Evolutionary conservation across 495 filamentous ascomycete species (phyloP).

Genomic region (Neurospora tetrasperma): DNA sequence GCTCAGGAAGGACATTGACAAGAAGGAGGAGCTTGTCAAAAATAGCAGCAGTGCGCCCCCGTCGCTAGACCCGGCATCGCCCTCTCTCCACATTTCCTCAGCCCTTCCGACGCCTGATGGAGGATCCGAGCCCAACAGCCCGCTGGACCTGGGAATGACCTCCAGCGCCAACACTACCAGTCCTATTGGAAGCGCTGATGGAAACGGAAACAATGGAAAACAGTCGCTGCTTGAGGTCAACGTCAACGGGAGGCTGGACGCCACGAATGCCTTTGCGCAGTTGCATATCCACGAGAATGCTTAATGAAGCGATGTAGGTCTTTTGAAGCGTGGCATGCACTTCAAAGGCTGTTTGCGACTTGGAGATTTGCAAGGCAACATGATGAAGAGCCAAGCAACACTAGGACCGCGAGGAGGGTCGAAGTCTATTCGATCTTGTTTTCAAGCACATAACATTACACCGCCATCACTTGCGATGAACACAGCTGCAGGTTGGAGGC

Average conservation of each 20-base stretch:
- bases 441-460: background rate
- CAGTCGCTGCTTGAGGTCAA: background rate
- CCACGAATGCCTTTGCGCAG: background rate
- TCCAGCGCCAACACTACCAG: constrained; percentile 45
- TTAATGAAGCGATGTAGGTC: background rate
- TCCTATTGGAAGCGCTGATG: background rate
- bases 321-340: background rate
- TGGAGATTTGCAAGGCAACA: background rate
- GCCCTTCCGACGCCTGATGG: constrained; percentile 47
- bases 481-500: background rate
- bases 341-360: background rate
- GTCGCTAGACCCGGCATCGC: constrained; percentile 14
- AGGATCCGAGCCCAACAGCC: constrained; percentile 54
- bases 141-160: constrained; percentile 41
- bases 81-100: constrained; percentile 35
- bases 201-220: background rate
- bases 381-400: background rate
- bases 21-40: constrained; percentile 65
- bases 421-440: background rate
- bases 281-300: background rate
- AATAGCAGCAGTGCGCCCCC: constrained; percentile 32
- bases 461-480: background rate
- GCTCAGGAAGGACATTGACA: constrained; percentile 56
- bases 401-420: background rate
- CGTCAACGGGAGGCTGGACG: background rate